phyloP scores from a whole-genome alignment of 352 stramenopile species.

The Phytopythium mirpurense region DNA sequence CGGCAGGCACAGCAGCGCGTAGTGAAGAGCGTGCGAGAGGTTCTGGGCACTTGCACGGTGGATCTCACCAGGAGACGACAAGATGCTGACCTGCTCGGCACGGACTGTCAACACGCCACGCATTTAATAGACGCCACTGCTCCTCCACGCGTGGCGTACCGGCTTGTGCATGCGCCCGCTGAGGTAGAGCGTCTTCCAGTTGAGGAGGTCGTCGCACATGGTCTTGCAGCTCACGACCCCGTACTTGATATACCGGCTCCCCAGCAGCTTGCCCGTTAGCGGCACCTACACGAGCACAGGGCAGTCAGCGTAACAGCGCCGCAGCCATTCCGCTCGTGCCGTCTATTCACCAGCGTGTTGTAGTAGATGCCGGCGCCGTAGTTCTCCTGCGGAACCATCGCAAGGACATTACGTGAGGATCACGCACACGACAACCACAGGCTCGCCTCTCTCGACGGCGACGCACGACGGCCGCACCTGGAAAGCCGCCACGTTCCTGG shows the following conservation, averaged over 20 bases:
- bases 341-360: constrained; percentile 58
- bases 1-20: constrained; percentile 64
- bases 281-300: constrained; percentile 30
- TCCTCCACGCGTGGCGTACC: constrained; percentile 24
- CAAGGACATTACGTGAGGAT: neutral
- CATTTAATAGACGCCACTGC: neutral
- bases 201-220: constrained; percentile 64
- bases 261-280: constrained; percentile 43
- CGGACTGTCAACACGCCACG: neutral
- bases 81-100: constrained; percentile 60
- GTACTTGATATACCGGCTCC: constrained; percentile 84
- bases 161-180: constrained; percentile 86
- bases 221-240: constrained; percentile 80
- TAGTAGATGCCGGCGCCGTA: constrained; percentile 82
- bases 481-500: constrained; percentile 43
- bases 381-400: constrained; percentile 34
- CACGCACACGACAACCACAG: too few species aligned
- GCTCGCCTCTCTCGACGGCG: neutral
- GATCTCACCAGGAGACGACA: constrained; percentile 43
- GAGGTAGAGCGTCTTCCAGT: constrained; percentile 85
- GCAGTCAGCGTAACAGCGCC: neutral
- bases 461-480: constrained; percentile 20
- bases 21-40: constrained; percentile 68
- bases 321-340: too few species aligned
- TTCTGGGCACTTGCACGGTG: constrained; percentile 49